phyloP scores from a whole-genome alignment of 768 basidiomycete species.

The Phlebiopsis flavidoalba region DNA sequence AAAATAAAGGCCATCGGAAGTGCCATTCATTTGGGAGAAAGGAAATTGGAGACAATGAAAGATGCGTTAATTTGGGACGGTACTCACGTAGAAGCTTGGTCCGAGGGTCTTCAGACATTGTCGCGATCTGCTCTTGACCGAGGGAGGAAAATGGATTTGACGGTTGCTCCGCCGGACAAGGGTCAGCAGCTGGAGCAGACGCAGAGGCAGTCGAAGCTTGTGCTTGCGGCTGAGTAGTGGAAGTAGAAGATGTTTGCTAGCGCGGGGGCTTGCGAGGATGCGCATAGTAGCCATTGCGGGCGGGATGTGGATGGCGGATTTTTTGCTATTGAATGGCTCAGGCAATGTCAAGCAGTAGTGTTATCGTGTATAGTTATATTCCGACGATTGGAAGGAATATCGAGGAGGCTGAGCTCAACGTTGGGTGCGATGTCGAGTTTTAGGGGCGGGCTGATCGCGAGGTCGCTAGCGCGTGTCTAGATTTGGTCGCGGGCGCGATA shows the following conservation, averaged over 20 bases:
- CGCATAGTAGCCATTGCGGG: not conserved
- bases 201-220: constrained; percentile 2
- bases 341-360: not conserved
- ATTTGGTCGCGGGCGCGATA: constrained; percentile 6
- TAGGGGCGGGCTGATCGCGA: not conserved
- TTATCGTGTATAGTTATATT: not conserved
- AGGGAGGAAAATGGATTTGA: constrained; percentile 22
- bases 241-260: not conserved
- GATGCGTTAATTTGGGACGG: not conserved
- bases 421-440: not conserved
- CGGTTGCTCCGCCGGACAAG: constrained; percentile 8
- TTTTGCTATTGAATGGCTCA: not conserved
- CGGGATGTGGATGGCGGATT: not conserved
- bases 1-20: not conserved
- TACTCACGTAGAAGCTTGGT: constrained; percentile 29
- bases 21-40: not conserved
- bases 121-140: constrained; percentile 55
- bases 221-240: not conserved
- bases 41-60: not conserved
- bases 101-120: constrained; percentile 47
- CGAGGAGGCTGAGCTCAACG: not conserved
- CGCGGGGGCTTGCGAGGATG: not conserved
- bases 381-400: not conserved
- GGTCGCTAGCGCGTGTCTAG: constrained; percentile 14
- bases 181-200: constrained; percentile 13